phyloP scores from a whole-genome alignment of 768 basidiomycete species.

The Suillus sp. region DNA sequence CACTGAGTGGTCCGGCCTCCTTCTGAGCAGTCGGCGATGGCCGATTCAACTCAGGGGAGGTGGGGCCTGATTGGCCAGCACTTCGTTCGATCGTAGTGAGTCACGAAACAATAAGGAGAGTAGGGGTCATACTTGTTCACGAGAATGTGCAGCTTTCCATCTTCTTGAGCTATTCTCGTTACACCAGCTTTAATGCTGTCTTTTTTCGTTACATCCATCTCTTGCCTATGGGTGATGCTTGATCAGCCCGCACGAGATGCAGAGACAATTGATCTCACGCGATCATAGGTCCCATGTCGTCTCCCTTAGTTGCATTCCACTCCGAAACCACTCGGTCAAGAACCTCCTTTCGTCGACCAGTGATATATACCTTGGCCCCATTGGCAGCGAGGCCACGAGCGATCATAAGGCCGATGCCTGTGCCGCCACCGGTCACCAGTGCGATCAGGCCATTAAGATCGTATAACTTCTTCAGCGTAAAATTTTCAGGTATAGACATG shows the following conservation, averaged over 20 bases:
- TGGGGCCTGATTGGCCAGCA: constrained; percentile 74
- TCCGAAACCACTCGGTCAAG: constrained; percentile 55
- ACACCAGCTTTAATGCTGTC: constrained; percentile 62
- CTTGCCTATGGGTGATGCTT: constrained; percentile 42
- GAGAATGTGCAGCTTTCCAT: constrained; percentile 75
- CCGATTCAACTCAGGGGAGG: constrained; percentile 57
- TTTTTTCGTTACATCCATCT: constrained; percentile 74
- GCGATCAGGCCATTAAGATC: constrained; percentile 58
- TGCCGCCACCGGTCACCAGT: constrained; percentile 51
- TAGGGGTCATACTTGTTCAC: constrained; percentile 69
- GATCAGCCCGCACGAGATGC: constrained; percentile 7
- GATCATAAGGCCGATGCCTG: constrained; percentile 66
- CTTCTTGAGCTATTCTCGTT: constrained; percentile 36
- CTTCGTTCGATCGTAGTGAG: constrained; percentile 37
- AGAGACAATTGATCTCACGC: constrained; percentile 46
- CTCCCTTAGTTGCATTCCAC: constrained; percentile 44
- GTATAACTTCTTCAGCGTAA: constrained; percentile 38
- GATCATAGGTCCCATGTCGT: constrained; percentile 49
- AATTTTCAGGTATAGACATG: constrained; percentile 30
- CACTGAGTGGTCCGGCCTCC: constrained; percentile 65
- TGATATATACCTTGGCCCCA: constrained; percentile 82
- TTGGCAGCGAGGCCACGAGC: constrained; percentile 72
- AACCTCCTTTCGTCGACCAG: constrained; percentile 66
- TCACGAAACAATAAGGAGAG: background rate
- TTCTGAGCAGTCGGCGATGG: constrained; percentile 58